These are phyloP conservation scores for Nannochloropsis granulata DNA, from an alignment of 108 stramenopile species.

Conservation along the genomic window DNA sequence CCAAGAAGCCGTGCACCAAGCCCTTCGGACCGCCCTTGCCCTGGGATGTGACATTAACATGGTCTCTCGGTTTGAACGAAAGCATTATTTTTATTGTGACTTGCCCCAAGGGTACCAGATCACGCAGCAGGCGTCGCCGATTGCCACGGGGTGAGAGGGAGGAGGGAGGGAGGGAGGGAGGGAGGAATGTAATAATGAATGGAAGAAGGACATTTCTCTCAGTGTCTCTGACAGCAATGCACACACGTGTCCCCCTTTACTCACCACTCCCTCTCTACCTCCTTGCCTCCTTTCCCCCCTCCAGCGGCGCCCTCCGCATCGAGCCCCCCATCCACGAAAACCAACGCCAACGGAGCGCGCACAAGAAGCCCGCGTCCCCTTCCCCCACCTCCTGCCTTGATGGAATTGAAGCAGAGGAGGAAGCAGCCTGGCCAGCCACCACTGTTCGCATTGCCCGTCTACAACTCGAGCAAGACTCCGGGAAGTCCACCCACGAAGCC, in stretches of 20 bases:
- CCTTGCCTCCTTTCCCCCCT: not conserved
- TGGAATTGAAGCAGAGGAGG: not conserved
- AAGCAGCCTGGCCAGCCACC: not conserved
- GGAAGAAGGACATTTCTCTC: too few species aligned
- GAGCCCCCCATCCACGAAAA: not conserved
- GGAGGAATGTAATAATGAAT: too few species aligned
- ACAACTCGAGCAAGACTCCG: constrained; percentile 84
- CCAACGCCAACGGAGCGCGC: not conserved
- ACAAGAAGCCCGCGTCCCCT: constrained; percentile 21
- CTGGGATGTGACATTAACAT: constrained; percentile 47
- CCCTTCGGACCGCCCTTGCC: constrained; percentile 55
- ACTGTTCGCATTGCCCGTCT: constrained; percentile 32
- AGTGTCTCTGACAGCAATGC: too few species aligned
- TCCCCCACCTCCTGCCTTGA: not conserved
- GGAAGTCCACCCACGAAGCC: constrained; percentile 45
- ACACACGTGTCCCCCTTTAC: not conserved
- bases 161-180: too few species aligned
- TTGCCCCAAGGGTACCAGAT: constrained; percentile 85
- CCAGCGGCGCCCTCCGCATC: not conserved
- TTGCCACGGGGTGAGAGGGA: not conserved
- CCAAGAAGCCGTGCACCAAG: constrained; percentile 46
- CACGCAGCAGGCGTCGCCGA: constrained; percentile 59
- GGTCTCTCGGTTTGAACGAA: constrained; percentile 63
- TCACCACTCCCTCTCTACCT: not conserved
- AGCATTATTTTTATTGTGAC: constrained; percentile 91